A percentile compares a stretch with the other conserved stretches of the same genome.
Evolutionary conservation across 495 filamentous ascomycete species (phyloP).

Genomic region (Penicillium daleae): DNA sequence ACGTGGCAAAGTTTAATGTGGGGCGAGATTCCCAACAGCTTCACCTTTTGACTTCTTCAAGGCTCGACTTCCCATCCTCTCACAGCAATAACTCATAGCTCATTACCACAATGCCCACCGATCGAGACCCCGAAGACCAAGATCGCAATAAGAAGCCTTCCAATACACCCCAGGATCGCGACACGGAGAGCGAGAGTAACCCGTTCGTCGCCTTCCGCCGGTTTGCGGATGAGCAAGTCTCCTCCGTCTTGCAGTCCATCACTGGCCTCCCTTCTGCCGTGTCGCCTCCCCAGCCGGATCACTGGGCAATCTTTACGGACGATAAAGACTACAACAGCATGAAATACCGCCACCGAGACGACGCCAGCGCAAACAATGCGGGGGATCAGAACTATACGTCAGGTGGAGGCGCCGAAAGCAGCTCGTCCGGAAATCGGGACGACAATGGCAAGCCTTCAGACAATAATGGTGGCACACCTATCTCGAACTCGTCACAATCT

Average conservation of each 20-base stretch:
- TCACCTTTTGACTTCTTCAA: conserved; percentile 24
- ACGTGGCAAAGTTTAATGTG: conserved; percentile 38
- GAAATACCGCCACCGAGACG: conserved; percentile 24
- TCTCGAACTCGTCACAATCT: conserved; percentile 13
- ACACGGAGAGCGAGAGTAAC: conserved; percentile 46
- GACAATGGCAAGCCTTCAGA: conserved; percentile 12
- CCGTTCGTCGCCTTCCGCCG: conserved; percentile 64
- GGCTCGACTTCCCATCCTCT: conserved; percentile 9
- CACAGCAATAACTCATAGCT: conserved; percentile 3
- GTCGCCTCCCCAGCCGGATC: conserved; percentile 33
- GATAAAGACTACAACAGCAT: conserved; percentile 33
- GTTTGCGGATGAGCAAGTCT: conserved; percentile 62
- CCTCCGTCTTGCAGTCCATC: conserved; percentile 56
- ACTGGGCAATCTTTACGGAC: conserved; percentile 43
- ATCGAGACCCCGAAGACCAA: conserved; percentile 27
- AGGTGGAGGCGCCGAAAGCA: conserved; percentile 13
- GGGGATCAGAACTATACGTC: conserved; percentile 20
- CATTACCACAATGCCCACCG: conserved; percentile 33
- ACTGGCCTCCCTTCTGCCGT: conserved; percentile 50
- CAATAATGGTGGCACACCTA: conserved; percentile 8
- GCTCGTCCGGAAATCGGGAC: conserved; percentile 10
- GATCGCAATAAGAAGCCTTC: conserved; percentile 15
- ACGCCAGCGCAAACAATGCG: conserved; percentile 17
- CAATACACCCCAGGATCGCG: conserved; percentile 19
- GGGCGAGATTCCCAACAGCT: conserved; percentile 34